Evolutionary conservation across 306 rosid species (phyloP), one percentile per base, ranked within the genome.

Genomic region (Cicer pinnatifidum): DNA sequence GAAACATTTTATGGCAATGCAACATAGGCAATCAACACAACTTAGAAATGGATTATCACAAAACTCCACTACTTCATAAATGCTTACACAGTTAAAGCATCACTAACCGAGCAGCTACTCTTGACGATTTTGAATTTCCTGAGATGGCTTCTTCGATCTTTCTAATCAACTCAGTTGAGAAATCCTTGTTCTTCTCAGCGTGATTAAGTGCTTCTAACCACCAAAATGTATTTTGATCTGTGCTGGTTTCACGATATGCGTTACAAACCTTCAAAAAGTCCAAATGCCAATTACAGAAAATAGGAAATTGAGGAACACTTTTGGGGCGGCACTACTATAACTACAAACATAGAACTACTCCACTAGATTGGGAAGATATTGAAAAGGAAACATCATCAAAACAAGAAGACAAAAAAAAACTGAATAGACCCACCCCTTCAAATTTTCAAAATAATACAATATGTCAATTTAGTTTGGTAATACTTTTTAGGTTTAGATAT

Each of bases 141-240:
- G 88, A 66, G 40, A 89, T 81, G 45, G 92, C 92, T 82, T 94
- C 98, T 83, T 90, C 95, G 76, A 94, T 87, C 96, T 89, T 94
- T 84, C 91, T 85, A 48, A 82, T 75, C 86, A 94, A 85, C 74
- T 88, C 96, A 11, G 72, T 45, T 2, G 86, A 87, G 76, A 87
- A 87, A 77, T 88, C 97, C 83, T 84, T 82, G 81, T 78, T 82
- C 87, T 88, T 86, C 81, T 94, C 98, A 38, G 95, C 94, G 70
- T 87, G 81, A 61, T 86, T 77, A 78, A 91, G 90, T 63, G 91
- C 98, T 75, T 94, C 97, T 85, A 91, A 65, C 98, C 98, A 91
- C 98, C 98, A 94, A 71, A 74, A 68, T 8, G 71, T 33, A 41
- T 75, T n/a, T 71, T 75, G 85, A 83, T 82, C 77, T 79, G 82